Conservation (phyloP, 2,329 filamentous ascomycete genomes). For the Gnomoniopsis smithogilvyi region DNA sequence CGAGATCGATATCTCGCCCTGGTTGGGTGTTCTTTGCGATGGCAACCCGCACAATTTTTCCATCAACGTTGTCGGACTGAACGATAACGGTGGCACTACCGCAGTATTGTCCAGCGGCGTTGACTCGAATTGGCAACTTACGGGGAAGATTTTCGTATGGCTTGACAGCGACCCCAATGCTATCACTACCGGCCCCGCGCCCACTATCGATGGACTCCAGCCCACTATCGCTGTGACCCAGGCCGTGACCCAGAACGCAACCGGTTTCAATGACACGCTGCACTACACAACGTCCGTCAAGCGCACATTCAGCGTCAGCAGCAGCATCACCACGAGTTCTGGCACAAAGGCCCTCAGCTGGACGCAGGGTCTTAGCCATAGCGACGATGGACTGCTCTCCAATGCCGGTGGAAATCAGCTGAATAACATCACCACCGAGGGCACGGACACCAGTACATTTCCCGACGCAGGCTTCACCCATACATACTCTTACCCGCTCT, state of each 20-base stretch:
- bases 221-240: conserved; percentile 51
- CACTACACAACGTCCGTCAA: conserved; percentile 54
- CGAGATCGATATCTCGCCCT: conserved; percentile 79
- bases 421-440: conserved; percentile 28
- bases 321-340: conserved; percentile 46
- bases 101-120: conserved; percentile 52
- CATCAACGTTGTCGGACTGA: conserved; percentile 64
- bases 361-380: conserved; percentile 55
- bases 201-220: conserved; percentile 27
- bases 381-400: conserved; percentile 45
- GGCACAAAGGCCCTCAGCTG: conserved; percentile 39
- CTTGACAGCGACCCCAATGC: conserved; percentile 47
- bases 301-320: conserved; percentile 51
- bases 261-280: conserved; percentile 59
- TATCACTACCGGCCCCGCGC: conserved; percentile 46
- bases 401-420: conserved; percentile 39
- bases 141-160: conserved; percentile 78
- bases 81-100: conserved; percentile 47
- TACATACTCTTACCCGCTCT: conserved; percentile 58
- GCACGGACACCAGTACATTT: conserved; percentile 25
- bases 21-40: conserved; percentile 67
- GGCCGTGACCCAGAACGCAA: conserved; percentile 37
- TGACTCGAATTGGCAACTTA: conserved; percentile 68
- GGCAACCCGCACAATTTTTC: conserved; percentile 62
- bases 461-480: conserved; percentile 26